phyloP scores from a whole-genome alignment of 129 eudicot genomes.

The Helichrysum umbraculigerum region DNA sequence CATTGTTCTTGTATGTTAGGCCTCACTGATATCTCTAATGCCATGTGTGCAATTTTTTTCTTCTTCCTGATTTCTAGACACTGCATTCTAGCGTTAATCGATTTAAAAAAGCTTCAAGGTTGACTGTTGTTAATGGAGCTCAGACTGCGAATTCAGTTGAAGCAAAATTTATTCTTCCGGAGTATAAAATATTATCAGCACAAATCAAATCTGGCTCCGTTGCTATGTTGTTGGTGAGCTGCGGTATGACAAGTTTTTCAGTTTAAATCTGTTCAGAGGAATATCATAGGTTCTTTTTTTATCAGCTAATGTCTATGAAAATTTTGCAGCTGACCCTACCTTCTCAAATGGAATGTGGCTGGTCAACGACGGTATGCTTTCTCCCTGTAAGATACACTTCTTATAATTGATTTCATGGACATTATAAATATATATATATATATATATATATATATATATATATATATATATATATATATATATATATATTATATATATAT shows the following conservation, averaged over 20 bases:
- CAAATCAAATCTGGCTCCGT: slow-evolving; percentile 63
- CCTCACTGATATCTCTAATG: slow-evolving; percentile 30
- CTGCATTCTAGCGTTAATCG: slow-evolving; percentile 69
- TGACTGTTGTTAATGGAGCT: slow-evolving; percentile 45
- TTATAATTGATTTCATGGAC: slow-evolving; percentile 10
- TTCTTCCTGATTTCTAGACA: slow-evolving; percentile 19
- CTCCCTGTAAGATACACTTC: slow-evolving; percentile 56
- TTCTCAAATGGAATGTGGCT: slow-evolving; percentile 37
- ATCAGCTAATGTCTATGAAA: slow-evolving; percentile 10
- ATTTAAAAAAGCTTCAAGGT: slow-evolving; percentile 51
- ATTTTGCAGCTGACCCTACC: slow-evolving; percentile 45
- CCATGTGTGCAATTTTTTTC: slow-evolving; percentile 11
- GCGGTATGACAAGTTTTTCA: slow-evolving; percentile 53
- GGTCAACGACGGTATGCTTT: slow-evolving; percentile 42
- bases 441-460: no score
- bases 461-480: no score
- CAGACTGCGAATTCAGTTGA: slow-evolving; percentile 36
- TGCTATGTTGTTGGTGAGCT: slow-evolving; percentile 71
- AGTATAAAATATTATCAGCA: slow-evolving; percentile 58
- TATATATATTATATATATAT: no score
- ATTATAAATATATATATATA: no score
- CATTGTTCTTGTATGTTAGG: slow-evolving; percentile 11
- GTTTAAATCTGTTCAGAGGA: background rate
- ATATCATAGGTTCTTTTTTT: background rate
- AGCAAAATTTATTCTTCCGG: slow-evolving; percentile 79